Evolutionary conservation across 495 filamentous ascomycete species (phyloP).

Genomic region (Penicillium samsonianum): DNA sequence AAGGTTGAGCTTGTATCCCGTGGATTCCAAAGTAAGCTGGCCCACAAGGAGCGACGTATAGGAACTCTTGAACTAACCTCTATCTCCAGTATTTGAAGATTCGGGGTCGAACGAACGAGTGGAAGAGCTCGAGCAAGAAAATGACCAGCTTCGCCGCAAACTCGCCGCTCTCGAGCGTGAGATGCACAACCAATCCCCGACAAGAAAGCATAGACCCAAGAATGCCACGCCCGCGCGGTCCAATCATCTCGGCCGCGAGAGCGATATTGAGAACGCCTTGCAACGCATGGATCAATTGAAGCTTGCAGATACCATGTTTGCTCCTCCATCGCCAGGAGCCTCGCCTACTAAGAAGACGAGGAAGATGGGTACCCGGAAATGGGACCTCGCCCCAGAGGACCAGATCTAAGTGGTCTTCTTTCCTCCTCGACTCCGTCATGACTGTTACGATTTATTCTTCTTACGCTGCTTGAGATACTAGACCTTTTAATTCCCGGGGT

Average conservation of each 20-base stretch:
- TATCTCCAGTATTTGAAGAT: slow-evolving; percentile 50
- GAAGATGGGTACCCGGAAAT: slow-evolving; percentile 57
- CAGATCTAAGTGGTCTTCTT: slow-evolving; percentile 35
- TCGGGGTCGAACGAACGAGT: slow-evolving; percentile 34
- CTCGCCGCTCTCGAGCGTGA: slow-evolving; percentile 51
- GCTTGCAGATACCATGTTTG: slow-evolving; percentile 44
- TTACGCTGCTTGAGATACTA: slow-evolving; percentile 7
- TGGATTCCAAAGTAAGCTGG: slow-evolving; percentile 57
- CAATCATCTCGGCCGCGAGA: slow-evolving; percentile 40
- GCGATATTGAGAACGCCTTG: slow-evolving; percentile 47
- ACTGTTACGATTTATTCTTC: slow-evolving; percentile 26
- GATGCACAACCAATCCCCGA: slow-evolving; percentile 47
- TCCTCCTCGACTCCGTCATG: slow-evolving; percentile 12
- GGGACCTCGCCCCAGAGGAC: slow-evolving; percentile 58
- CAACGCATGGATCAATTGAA: slow-evolving; percentile 47
- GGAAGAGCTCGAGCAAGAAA: slow-evolving; percentile 50
- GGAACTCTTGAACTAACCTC: slow-evolving; percentile 17
- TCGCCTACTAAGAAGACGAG: slow-evolving; percentile 49
- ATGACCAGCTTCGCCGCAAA: slow-evolving; percentile 47
- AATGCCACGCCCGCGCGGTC: slow-evolving; percentile 28
- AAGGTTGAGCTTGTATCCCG: slow-evolving; percentile 86
- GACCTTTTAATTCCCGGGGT: slow-evolving; percentile 2
- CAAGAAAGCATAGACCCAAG: slow-evolving; percentile 42
- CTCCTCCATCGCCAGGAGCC: slow-evolving; percentile 26
- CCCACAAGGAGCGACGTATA: neutral